Base-by-base conservation (phyloP, 2,329 filamentous ascomycete species). In the Epichloe gansuensis region DNA sequence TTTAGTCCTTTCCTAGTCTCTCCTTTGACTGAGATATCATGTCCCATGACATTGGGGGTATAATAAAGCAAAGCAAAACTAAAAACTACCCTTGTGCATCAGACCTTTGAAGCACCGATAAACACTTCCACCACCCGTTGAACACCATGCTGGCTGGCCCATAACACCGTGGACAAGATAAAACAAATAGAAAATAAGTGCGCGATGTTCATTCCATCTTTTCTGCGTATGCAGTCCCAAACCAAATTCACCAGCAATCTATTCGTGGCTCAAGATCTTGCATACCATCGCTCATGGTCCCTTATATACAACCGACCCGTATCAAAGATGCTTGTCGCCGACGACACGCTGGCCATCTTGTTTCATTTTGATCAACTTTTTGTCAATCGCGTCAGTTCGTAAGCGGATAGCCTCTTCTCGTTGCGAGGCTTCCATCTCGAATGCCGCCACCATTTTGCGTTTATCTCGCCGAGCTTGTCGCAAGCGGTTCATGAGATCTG, bases 261-360 rank as follows among this genome's bases (percentile, higher is more conserved):
- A 31, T 17, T 17, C 4, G n/a, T 17, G 47, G n/a, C 6, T 41
- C 23, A 2, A 47, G 15, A 13, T 21, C 47, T 13, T 23, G 21
- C 37, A 34, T 21, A 15, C 11, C 37, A 21, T 13, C 7, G 13
- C 12, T 17, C 17, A 7, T 12, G 15, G 23, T 43, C 38, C n/a
- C 31, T 21, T 8, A 11, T 4, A 23, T 28, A 44, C 8, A 12
- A 15, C 8, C 28, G 17, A 43, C 23, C 3, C 8, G 9, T 23
- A 17, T 46, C 51, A 59, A 15, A 54, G 13, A 13, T 52, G 59
- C 66, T 57, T 72, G 50, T 74, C 72, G 39, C 72, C 66, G 64
- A 82, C 76, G 67, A 82, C 78, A 38, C 69, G 73, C 63, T 76
- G 70, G 44, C 78, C 78, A 57, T 82, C 77, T 55, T 75, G 69